Evolutionary conservation across 768 basidiomycete genomes (phyloP), one percentile per base, ranked within the genome.

Genomic region (Phaffia australis): DNA sequence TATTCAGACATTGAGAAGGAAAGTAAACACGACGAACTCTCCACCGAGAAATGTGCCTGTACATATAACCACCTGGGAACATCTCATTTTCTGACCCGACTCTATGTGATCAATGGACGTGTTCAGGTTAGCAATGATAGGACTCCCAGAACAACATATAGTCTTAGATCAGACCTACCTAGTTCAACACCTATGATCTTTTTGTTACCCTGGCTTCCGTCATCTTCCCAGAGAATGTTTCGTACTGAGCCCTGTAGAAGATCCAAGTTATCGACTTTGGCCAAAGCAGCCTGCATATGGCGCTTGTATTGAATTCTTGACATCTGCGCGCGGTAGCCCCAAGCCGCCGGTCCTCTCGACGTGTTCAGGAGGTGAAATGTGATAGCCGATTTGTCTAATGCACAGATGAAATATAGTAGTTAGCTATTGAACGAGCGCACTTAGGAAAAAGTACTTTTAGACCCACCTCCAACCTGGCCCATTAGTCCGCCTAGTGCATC

Each of bases 1-100:
- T 25, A n/a, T 15, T 16, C 0, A 25, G 48, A n/a, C n/a, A 54
- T 32, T 30, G n/a, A 32, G 11, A 30, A 57, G 47, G 54, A 15
- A 27, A 47, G 14, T 2, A 9, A 47, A 46, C 16, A 52, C 21
- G 1, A 67, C 66, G 48, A 47, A 67, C 66, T 93, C 88, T 15
- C 88, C 91, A 2, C 87, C 86, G 29, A 94, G 81, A 74, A 94
- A 94, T 0, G 91, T 94, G 9, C 91, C 91, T 0, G 90, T 93
- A 71, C 89, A 90, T 18, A 94, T 81, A 32, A 94, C 87, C 15
- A 92, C 87, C 70, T 86, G 84, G 3, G 86, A 84, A 71, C 89
- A 93, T 21, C 78, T 77, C 32, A 93, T 56, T 21, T 29, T 23
- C 35, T 54, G 54, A 30, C 63, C 63, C 23, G 50, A 54, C 29